A percentile compares a stretch with the other conserved stretches of the same genome.
Evolutionary conservation across 2,329 filamentous ascomycete species (phyloP).

Genomic region (Arthroderma sp.): DNA sequence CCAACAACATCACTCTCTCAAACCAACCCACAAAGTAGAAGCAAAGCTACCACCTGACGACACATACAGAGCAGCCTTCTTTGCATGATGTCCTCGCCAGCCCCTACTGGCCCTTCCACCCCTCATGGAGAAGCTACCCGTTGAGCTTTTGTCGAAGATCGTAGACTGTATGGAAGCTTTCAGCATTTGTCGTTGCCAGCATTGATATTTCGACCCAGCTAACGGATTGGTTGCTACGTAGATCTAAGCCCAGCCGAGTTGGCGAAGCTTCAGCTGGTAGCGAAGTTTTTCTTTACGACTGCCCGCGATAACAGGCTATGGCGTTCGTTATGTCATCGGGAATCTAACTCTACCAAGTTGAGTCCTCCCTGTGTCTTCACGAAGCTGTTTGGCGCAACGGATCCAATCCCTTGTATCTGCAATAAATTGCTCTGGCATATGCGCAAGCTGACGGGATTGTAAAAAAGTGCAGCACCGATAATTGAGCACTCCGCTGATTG

Average conservation of each 20-base stretch:
- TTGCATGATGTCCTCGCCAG: too few relatives aligned
- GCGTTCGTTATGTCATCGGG: conserved; percentile 60
- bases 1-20: too few relatives aligned
- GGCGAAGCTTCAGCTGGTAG: conserved; percentile 56
- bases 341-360: not conserved
- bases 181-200: not conserved
- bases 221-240: conserved; percentile 20
- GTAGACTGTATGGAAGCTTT: conserved; percentile 41
- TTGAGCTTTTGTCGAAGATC: conserved; percentile 52
- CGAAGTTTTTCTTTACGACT: conserved; percentile 49
- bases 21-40: too few relatives aligned
- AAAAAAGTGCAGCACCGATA: too few relatives aligned
- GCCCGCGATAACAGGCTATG: conserved; percentile 65
- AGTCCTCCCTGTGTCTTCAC: not conserved
- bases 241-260: conserved; percentile 53
- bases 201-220: conserved; percentile 13
- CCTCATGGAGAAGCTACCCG: conserved; percentile 44
- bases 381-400: not conserved
- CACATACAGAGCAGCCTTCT: too few relatives aligned
- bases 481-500: conserved; percentile 31
- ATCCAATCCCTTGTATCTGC: not conserved
- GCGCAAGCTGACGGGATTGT: too few relatives aligned
- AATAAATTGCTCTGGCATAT: too few relatives aligned
- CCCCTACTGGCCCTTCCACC: too few relatives aligned
- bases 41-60: too few relatives aligned